Percentiles rank a stretch among this genome's conserved stretches.
Evolutionary conservation across 2,329 filamentous ascomycete species (phyloP).

Genomic region (Phoma sp.): DNA sequence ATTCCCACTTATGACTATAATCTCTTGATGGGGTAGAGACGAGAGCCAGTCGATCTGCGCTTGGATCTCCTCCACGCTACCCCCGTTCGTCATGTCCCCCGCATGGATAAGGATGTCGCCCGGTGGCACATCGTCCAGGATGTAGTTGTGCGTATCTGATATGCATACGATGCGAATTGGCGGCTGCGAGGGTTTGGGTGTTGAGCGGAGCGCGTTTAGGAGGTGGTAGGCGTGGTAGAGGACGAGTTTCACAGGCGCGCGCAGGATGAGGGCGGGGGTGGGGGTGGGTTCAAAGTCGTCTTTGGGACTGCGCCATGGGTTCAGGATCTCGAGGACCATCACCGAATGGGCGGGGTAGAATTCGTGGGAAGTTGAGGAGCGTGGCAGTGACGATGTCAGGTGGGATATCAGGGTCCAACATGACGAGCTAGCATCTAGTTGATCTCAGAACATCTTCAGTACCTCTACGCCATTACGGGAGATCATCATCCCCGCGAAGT

Average conservation of each 20-base stretch:
- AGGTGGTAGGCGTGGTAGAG: conserved; percentile 68
- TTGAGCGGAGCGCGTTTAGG: conserved; percentile 71
- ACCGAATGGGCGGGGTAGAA: conserved; percentile 4
- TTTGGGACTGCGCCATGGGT: conserved; percentile 33
- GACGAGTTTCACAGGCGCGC: conserved; percentile 70
- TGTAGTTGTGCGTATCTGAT: conserved; percentile 82
- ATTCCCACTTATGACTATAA: conserved; percentile 85
- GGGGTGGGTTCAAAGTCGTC: conserved; percentile 54
- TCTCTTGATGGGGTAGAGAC: conserved; percentile 75
- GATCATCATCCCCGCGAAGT: too few relatives aligned
- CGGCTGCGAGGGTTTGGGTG: conserved; percentile 63
- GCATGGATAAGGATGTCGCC: conserved; percentile 91
- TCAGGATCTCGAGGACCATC: conserved; percentile 41
- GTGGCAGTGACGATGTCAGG: background rate
- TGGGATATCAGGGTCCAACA: background rate
- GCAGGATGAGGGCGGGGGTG: conserved; percentile 67
- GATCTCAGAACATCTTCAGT: background rate
- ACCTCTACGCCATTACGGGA: too few relatives aligned
- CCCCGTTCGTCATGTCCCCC: conserved; percentile 80
- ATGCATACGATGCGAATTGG: conserved; percentile 82
- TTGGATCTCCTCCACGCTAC: conserved; percentile 77
- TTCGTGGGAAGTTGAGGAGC: background rate
- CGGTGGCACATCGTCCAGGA: conserved; percentile 65
- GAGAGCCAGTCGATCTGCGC: conserved; percentile 83
- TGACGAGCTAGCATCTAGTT: background rate